Base-by-base conservation (phyloP, 129 eudicot species). In the Flaveria bidentis region DNA sequence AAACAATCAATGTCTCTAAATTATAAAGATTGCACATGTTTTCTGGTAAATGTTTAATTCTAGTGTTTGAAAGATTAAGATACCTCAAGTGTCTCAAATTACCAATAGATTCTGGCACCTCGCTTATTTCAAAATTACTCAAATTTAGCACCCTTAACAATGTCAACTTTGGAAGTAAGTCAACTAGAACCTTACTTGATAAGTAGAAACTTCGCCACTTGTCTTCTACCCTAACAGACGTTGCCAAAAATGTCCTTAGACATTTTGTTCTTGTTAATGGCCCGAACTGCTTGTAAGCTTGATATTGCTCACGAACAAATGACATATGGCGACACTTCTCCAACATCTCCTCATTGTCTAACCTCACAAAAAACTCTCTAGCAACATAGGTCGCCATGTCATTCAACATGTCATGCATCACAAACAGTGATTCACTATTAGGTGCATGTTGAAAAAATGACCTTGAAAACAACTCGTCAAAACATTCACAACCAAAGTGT, bases 21-120 rank as follows among this genome's bases (percentile, higher is more conserved):
- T 70, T 70, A 16, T 6, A 14, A 0, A 70, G 45, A 70, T 50
- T 50, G 62, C 75, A 70, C 2, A 70, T 16, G 75, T 26, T 26
- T 26, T 26, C 30, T 26, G 30, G 30, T 15, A 70, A 70, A 70
- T 70, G 69, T 15, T 23, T 64, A 47, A 64, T 14, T 15, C 2
- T 1, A 53, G 60, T 17, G 0, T n/a, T 20, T 17, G 60, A 53
- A 6, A n/a, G 3, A 53, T 53, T 53, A 53, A 53, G 60, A n/a
- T 53, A 53, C 2, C 60, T 53, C 25, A 53, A 53, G 11, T 53
- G 60, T 9, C 11, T 53, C 23, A 53, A 53, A 53, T 2, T 53
- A 53, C 25, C 60, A 53, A 53, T 53, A 18, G 60, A 53, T 9
- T 53, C 25, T 7, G 10, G 60, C 7, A n/a, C 25, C 60, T 53